Conservation (phyloP, 768 basidiomycete species). For the Pleurotus salmoneostramineus region DNA sequence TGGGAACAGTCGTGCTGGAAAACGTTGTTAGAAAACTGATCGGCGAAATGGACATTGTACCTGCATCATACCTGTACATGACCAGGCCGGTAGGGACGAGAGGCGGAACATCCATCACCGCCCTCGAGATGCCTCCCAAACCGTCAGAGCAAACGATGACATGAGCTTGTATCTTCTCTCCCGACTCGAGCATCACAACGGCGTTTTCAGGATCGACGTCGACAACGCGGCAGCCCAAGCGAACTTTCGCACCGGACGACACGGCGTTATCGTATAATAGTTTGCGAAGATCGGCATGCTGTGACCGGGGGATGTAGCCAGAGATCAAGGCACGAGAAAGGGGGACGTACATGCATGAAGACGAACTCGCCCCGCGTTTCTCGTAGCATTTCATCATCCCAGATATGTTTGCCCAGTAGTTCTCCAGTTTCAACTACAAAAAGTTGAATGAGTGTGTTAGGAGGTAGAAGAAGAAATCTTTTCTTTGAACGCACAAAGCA, state of each 20-base stretch:
- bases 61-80: conserved; percentile 39
- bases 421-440: conserved; percentile 47
- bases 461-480: neutral
- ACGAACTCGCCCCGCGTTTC: conserved; percentile 38
- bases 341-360: conserved; percentile 32
- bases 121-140: conserved; percentile 30
- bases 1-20: conserved; percentile 36
- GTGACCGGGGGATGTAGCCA: neutral
- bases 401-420: conserved; percentile 41
- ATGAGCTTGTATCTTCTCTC: conserved; percentile 40
- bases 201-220: conserved; percentile 21
- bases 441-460: neutral
- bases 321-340: conserved; percentile 8
- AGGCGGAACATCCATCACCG: conserved; percentile 21
- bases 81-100: conserved; percentile 18
- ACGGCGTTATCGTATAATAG: conserved; percentile 45
- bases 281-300: conserved; percentile 50
- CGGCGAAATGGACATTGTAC: neutral
- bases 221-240: conserved; percentile 26
- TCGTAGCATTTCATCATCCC: conserved; percentile 48
- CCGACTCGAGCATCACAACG: conserved; percentile 31
- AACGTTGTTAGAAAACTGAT: neutral
- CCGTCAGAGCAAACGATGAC: conserved; percentile 60
- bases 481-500: conserved; percentile 10
- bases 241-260: conserved; percentile 38